Evolutionary conservation across 2,329 filamentous ascomycete species (phyloP).

Genomic region (Zymoseptoria crescenta): DNA sequence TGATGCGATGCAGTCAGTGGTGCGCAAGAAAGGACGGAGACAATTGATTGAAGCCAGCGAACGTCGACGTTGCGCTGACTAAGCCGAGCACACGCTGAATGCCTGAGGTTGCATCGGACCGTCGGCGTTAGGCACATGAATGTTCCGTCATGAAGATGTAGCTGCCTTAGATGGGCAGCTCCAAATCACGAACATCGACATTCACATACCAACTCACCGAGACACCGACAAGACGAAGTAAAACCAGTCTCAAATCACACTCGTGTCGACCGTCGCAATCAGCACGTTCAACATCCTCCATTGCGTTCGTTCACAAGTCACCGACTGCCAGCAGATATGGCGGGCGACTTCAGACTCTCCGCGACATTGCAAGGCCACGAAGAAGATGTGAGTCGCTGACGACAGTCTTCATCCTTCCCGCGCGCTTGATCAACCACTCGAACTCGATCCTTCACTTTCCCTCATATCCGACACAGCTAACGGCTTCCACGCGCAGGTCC

Average conservation of each 20-base stretch:
- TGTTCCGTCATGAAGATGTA: neutral
- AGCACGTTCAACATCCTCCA: neutral
- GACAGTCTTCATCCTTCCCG: neutral
- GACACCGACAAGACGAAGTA: neutral
- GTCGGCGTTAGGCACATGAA: neutral
- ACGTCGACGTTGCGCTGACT: no score
- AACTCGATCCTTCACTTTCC: neutral
- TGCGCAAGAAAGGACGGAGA: neutral
- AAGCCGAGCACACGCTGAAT: no score
- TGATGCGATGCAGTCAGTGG: neutral
- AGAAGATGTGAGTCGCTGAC: slow-evolving; percentile 71
- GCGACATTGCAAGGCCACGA: slow-evolving; percentile 83
- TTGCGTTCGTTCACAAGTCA: neutral
- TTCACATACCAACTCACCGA: neutral
- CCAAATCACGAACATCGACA: neutral
- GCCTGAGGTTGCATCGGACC: no score
- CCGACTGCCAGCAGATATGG: slow-evolving; percentile 45
- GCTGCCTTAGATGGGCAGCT: neutral
- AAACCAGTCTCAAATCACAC: neutral
- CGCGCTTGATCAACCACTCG: neutral
- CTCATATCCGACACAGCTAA: slow-evolving; percentile 8
- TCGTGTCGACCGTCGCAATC: neutral
- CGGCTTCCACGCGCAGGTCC: slow-evolving; percentile 55
- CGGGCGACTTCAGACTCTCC: slow-evolving; percentile 78
- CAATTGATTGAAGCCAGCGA: no score